These are phyloP conservation scores for Penicillium freii DNA, from an alignment of 2,329 filamentous ascomycete genomes.

Conservation along the genomic window DNA sequence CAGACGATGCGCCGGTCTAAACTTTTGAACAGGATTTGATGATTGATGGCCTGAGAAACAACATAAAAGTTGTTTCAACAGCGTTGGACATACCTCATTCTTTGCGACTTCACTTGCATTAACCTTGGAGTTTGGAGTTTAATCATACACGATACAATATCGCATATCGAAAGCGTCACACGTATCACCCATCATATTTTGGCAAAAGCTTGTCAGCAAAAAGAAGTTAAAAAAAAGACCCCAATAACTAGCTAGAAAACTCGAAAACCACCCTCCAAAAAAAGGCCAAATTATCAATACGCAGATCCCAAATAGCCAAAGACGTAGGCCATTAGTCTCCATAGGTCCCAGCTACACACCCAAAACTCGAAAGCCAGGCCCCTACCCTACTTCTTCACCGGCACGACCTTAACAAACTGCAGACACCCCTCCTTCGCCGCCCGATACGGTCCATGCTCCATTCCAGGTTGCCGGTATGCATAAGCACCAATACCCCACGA, in stretches of 20 bases:
- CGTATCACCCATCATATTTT: neutral
- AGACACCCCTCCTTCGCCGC: constrained; percentile 37
- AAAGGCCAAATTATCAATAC: neutral
- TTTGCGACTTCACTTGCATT: neutral
- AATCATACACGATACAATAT: neutral
- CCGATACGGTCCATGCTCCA: constrained; percentile 42
- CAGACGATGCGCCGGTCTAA: neutral
- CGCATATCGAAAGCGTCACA: neutral
- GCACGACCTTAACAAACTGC: constrained; percentile 30
- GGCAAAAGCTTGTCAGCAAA: neutral
- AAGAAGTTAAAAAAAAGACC: neutral
- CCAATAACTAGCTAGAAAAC: neutral
- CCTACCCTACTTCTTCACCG: neutral
- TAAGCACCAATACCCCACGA: constrained; percentile 39
- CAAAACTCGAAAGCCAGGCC: neutral
- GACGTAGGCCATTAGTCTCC: neutral
- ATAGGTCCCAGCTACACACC: neutral
- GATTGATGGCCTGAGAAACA: constrained; percentile 5
- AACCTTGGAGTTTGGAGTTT: neutral
- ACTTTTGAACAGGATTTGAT: neutral
- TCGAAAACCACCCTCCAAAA: neutral
- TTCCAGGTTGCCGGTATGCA: constrained; percentile 43
- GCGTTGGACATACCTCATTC: neutral
- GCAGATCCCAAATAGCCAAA: neutral
- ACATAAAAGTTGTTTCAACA: neutral